Evolutionary conservation across 1,284 basidiomycete genomes (phyloP), one percentile per base, ranked within the genome.

Genomic region (Boletellus deceptivus): DNA sequence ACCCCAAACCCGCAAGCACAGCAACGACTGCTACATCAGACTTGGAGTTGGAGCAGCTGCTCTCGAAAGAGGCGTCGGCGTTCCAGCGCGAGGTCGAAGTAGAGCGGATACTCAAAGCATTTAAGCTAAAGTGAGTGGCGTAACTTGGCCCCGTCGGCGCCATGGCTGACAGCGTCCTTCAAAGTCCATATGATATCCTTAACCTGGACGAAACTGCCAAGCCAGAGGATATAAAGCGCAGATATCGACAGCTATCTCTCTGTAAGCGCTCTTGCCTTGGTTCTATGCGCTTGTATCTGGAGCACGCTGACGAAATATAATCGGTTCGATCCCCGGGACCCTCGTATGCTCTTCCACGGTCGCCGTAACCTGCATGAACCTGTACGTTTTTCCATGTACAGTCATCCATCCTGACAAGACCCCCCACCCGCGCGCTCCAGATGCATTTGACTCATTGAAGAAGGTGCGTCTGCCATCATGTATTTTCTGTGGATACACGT

Each of bases 371-470:
- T 29, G 52, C 55, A 55, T 55, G 38, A 55, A 55, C 43, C 47
- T 55, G 72, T 76, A 74, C 73, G 75, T 75, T 72, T 57, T 68
- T 57, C 67, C 59, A 69, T 63, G 56, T 58, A 62, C 61, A 91
- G 89, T 91, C 67, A 92, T 92, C 63, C 89, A 92, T 74, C 89
- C 89, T 61, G 89, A 92, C 73, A 92, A 92, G 76, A 83, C 84
- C 56, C 71, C 84, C 63, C 88, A 92, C 70, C 74, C 79, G 36
- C 80, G 82, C 60, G 86, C 89, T 50, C 84, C 89, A 61, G 89
- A 91, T 70, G 89, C 89, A 1, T 92, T 92, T 63, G 89, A 92
- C 68, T 65, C 89, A 24, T 73, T 92, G 41, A 92, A 92, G 74
- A 91, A 92, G 79, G 89, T 86, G 47, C 10, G 70, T 56, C n/a